A percentile compares a stretch with the other conserved stretches of the same genome.
These are phyloP conservation scores for Malassezia vespertilionis DNA, from an alignment of 1,284 basidiomycete species.

Conservation along the genomic window DNA sequence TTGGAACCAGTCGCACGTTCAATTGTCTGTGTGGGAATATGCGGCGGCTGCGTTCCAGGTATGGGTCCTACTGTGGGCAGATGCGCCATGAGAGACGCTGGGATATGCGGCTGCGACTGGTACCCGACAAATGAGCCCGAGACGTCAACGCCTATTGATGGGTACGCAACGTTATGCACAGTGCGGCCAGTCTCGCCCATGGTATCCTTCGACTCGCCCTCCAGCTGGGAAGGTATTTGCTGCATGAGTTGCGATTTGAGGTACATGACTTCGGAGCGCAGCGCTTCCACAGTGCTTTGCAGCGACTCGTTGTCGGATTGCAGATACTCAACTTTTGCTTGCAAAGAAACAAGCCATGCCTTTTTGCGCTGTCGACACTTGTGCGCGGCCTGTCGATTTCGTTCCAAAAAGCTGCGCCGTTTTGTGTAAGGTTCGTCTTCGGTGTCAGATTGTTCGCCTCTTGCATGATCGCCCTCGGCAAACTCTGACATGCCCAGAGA, in stretches of 20 bases:
- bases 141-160: not conserved
- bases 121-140: not conserved
- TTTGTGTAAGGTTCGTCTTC: too few relatives aligned
- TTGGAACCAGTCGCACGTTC: not conserved
- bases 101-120: too few relatives aligned
- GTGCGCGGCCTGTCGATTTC: slow-evolving; percentile 60
- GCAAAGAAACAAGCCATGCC: slow-evolving; percentile 84
- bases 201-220: not conserved
- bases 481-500: too few relatives aligned
- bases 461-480: slow-evolving; percentile 19
- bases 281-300: slow-evolving; percentile 51
- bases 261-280: slow-evolving; percentile 52
- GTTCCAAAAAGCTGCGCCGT: slow-evolving; percentile 43
- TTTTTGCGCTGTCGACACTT: slow-evolving; percentile 99
- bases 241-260: slow-evolving; percentile 39
- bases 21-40: too few relatives aligned
- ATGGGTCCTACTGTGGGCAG: not conserved
- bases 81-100: not conserved
- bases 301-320: slow-evolving; percentile 88
- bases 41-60: too few relatives aligned
- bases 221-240: not conserved
- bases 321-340: slow-evolving; percentile 83
- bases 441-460: too few relatives aligned
- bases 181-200: not conserved
- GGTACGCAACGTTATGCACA: not conserved